Conservation (phyloP, 1,284 basidiomycete genomes). For the Xerocomus amazonicus region DNA sequence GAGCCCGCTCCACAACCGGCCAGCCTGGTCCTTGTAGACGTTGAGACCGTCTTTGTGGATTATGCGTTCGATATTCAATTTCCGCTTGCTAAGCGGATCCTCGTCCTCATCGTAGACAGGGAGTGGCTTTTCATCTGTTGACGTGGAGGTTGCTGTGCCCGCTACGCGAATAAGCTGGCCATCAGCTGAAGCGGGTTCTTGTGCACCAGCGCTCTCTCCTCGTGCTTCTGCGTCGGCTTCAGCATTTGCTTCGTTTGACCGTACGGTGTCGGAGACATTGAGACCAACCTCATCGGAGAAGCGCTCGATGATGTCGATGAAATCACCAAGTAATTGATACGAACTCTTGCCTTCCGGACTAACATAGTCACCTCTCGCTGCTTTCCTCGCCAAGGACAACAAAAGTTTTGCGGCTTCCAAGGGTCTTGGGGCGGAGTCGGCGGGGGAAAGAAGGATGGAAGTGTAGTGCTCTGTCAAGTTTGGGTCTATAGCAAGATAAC, state of each 20-base stretch:
- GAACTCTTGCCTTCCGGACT: constrained; percentile 95
- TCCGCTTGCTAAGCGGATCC: constrained; percentile 69
- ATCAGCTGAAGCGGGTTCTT: constrained; percentile 49
- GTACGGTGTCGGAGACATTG: constrained; percentile 71
- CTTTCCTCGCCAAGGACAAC: constrained; percentile 79
- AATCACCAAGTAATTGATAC: constrained; percentile 91
- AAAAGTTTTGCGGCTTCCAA: constrained; percentile 93
- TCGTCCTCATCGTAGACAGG: constrained; percentile 75
- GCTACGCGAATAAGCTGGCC: constrained; percentile 73
- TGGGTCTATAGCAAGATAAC: constrained; percentile 86
- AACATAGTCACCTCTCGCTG: constrained; percentile 77
- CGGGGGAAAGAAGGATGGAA: constrained; percentile 66
- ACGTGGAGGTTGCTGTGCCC: constrained; percentile 62
- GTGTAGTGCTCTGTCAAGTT: constrained; percentile 86
- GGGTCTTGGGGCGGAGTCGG: constrained; percentile 69
- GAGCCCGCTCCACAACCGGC: constrained; percentile 92
- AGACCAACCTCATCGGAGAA: constrained; percentile 92
- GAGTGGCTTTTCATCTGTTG: constrained; percentile 45
- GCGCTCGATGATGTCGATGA: constrained; percentile 88
- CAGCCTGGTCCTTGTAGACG: constrained; percentile 94
- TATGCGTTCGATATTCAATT: constrained; percentile 85
- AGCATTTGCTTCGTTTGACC: constrained; percentile 46
- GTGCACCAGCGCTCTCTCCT: constrained; percentile 33
- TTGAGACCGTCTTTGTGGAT: constrained; percentile 83
- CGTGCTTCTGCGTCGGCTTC: constrained; percentile 44